Evolutionary conservation across 352 stramenopile species (phyloP).

Genomic region (Phytophthora tentaculata): DNA sequence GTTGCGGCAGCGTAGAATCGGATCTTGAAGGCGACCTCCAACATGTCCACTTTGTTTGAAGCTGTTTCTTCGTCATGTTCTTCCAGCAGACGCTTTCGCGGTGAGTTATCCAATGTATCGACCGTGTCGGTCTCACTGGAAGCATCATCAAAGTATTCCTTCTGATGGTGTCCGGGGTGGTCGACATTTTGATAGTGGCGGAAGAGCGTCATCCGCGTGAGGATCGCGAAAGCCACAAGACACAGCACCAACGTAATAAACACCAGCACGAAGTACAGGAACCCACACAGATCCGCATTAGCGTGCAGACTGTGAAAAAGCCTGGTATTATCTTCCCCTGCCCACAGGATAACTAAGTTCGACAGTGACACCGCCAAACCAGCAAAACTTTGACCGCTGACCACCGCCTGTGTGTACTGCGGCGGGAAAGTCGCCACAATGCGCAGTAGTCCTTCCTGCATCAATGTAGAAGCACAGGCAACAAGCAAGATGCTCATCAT

Average conservation of each 20-base stretch:
- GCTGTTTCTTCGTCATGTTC: constrained; percentile 3
- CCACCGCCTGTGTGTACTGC: constrained; percentile 77
- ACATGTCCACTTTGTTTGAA: constrained; percentile 47
- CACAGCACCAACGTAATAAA: constrained; percentile 71
- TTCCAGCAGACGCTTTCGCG: constrained; percentile 32
- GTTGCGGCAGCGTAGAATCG: constrained; percentile 60
- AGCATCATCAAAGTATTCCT: constrained; percentile 35
- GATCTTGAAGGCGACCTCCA: constrained; percentile 67
- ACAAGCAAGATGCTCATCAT: constrained; percentile 81
- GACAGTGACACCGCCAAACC: constrained; percentile 75
- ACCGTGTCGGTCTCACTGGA: constrained; percentile 42
- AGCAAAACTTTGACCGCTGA: constrained; percentile 80
- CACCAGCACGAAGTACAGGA: constrained; percentile 82
- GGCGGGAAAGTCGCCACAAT: constrained; percentile 80
- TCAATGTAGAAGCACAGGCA: constrained; percentile 68
- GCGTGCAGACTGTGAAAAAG: constrained; percentile 31
- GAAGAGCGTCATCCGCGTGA: constrained; percentile 74
- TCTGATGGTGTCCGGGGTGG: constrained; percentile 37
- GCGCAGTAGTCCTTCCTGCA: constrained; percentile 82
- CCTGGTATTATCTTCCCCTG: constrained; percentile 37
- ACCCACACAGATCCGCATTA: constrained; percentile 68
- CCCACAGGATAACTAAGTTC: constrained; percentile 73
- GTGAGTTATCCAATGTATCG: constrained; percentile 45
- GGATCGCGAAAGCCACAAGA: constrained; percentile 54
- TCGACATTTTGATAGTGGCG: constrained; percentile 69